phyloP scores from a whole-genome alignment of 306 rosid genomes.

The Senna tora region DNA sequence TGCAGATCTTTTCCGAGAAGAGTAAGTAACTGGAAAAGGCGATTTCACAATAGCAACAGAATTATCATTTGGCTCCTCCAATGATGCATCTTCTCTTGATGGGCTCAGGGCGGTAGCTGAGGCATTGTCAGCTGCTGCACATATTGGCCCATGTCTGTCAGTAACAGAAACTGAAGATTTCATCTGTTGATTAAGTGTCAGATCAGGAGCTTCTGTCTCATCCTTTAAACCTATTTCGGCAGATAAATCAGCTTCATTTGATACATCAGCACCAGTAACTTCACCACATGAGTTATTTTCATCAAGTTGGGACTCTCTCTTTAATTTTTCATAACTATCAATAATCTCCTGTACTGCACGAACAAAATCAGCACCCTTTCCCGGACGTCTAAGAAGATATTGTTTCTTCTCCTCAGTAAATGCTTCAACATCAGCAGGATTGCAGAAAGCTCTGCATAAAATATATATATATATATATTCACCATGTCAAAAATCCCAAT shows the following conservation, averaged over 20 bases:
- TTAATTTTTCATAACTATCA: constrained; percentile 75
- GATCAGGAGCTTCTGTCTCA: constrained; percentile 51
- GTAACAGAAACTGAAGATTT: constrained; percentile 47
- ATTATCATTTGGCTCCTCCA: constrained; percentile 53
- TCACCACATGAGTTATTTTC: constrained; percentile 51
- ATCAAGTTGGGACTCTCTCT: constrained; percentile 57
- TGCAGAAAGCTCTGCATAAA: constrained; percentile 85
- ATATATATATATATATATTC: constrained; percentile 41
- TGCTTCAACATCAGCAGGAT: constrained; percentile 94
- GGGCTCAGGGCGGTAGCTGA: constrained; percentile 49
- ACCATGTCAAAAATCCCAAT: background rate
- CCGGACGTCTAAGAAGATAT: constrained; percentile 84
- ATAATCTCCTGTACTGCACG: constrained; percentile 90
- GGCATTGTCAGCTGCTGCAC: constrained; percentile 50
- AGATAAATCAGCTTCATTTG: constrained; percentile 49
- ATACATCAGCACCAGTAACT: constrained; percentile 48
- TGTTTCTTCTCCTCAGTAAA: constrained; percentile 96
- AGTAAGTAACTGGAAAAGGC: constrained; percentile 51
- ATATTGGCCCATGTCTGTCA: constrained; percentile 51
- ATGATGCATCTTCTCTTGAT: constrained; percentile 45
- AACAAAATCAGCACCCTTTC: constrained; percentile 92
- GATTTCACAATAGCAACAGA: constrained; percentile 44
- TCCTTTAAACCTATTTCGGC: constrained; percentile 45
- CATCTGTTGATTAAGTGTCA: constrained; percentile 40
- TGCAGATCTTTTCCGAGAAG: constrained; percentile 69